phyloP scores from a whole-genome alignment of 2,329 filamentous ascomycete genomes.

The Xylariaceae sp. region DNA sequence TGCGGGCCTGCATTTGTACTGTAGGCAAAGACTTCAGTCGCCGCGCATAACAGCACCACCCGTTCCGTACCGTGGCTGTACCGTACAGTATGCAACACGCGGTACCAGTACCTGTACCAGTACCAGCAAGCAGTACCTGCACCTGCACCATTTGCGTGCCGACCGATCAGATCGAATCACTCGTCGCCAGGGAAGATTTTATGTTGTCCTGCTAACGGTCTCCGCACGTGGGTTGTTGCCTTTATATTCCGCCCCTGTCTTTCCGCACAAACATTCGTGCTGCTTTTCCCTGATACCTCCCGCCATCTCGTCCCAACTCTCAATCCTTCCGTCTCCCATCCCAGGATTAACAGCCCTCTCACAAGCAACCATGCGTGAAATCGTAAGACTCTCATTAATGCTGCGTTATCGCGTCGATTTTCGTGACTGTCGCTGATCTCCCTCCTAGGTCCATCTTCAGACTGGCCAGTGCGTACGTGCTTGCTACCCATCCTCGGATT shows the following conservation, averaged over 20 bases:
- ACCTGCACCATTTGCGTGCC: no score
- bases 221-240: neutral
- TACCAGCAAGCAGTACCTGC: no score
- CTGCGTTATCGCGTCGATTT: neutral
- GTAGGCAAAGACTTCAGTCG: neutral
- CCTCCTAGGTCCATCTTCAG: constrained; percentile 88
- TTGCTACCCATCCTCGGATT: constrained; percentile 12
- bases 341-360: neutral
- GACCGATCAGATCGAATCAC: neutral
- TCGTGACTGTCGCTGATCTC: neutral
- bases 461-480: constrained; percentile 95
- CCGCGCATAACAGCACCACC: no score
- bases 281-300: neutral
- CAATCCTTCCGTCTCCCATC: neutral
- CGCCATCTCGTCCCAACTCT: neutral
- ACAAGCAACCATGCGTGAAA: neutral
- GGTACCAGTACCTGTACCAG: no score
- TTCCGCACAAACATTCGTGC: neutral
- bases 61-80: no score
- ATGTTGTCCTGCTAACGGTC: neutral
- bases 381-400: neutral
- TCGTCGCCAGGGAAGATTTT: neutral
- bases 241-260: neutral
- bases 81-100: no score
- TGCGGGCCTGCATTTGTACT: neutral